Base-by-base conservation (phyloP, 2,329 filamentous ascomycete species). In the Calonectria henricotiae region DNA sequence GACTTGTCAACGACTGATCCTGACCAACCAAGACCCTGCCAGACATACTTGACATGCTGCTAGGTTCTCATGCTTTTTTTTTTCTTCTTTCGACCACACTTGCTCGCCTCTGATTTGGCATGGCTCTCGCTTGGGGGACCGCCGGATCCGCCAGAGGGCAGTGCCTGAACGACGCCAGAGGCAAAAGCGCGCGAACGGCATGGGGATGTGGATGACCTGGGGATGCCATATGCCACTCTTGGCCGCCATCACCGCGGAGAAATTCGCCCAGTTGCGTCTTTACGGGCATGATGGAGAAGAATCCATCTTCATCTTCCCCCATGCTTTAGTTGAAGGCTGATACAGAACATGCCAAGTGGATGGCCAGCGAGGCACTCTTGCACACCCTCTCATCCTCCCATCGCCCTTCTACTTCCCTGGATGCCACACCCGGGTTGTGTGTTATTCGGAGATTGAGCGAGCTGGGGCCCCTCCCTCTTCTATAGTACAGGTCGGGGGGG, bases 181-280 rank as follows among this genome's bases (percentile, higher is more conserved):
- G 47, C 32, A 12, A 51, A 60, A 68, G 43, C 70, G 65, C 49
- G 37, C 61, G 68, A 71, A 47, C 44, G 44, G 49, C 54, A 70
- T 70, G 67, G 70, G 69, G 44, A 66, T 62, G 72, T 65, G 68
- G 64, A 66, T 60, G 44, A 47, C 58, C 69, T 58, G 73, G 54
- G 54, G 30, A 64, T 68, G 54, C 63, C 65, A 64, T 64, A 71
- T 55, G 63, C 62, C 51, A 13, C 58, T 61, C 35, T 43, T 46
- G 60, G 65, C 63, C 63, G 65, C 65, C 46, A 44, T 41, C 58
- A 67, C 65, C 69, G 75, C 75, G 71, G 72, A 72, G 71, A 70
- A 72, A 65, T 62, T 44, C 51, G 35, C n/a, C 32, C 51, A 58
- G 23, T 23, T 2, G 20, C 51, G 12, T n/a, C 20, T 39, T 25